Evolutionary conservation across 2,329 filamentous ascomycete species (phyloP), one percentile per base, ranked within the genome.

Genomic region (Fusarium domesticum): DNA sequence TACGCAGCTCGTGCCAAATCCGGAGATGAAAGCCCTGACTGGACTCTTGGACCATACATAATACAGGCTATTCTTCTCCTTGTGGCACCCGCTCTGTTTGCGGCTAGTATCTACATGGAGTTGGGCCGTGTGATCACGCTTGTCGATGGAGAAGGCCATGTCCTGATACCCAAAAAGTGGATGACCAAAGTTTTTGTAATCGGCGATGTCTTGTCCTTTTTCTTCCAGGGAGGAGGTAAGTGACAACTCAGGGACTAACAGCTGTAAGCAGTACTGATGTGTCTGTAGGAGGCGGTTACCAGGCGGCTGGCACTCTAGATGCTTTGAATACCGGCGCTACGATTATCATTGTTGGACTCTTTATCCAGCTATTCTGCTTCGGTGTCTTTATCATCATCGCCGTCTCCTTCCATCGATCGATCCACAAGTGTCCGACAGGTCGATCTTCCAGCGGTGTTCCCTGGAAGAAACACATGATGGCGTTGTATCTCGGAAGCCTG

Each of bases 361-460:
- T 74, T 4, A 58, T 81, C 2, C 79, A 83, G 45, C 66, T 82
- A 5, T 20, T 76, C 5, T 70, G 75, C 37, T 80, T 82, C 39
- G 66, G 67, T 1, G 61, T 79, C 15, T 83, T 83, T 48, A 59
- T 79, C 8, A n/a, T 71, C 0, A 64, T 71, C 0, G 68, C 74
- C 0, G 47, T 67, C 0, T 48, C 72, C 0, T 79, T 78, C 51
- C 70, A 80, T 41, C 46, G 45, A 2, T 45, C 56, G 0, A 51
- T 58, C 12, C 30, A 28, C 1, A 23, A 18, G 2, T 32, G 34
- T 1, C 57, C 50, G 1, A 53, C 45, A 0, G 36, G n/a, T 0
- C 44, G 43, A 2, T 52, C 53, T 0, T 32, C 33, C 15, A 42
- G 20, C 3, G 52, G 38, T 4, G 2, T 55, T 2, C 72, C 53